A percentile compares a stretch with the other conserved stretches of the same genome.
These are phyloP conservation scores for Quercus berberidifolia DNA, from an alignment of 306 rosid species.

Conservation along the genomic window DNA sequence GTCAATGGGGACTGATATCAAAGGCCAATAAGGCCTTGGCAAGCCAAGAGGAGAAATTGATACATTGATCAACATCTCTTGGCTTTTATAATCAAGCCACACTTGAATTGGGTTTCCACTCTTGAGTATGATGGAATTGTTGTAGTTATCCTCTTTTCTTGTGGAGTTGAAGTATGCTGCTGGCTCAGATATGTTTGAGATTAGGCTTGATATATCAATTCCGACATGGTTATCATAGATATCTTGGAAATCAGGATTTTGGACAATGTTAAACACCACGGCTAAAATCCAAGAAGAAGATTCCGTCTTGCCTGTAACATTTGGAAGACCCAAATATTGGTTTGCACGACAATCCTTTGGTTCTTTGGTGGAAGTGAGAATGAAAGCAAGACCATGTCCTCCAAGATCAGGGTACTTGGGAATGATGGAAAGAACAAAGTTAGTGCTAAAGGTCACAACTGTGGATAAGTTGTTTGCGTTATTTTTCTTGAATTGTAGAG, in stretches of 20 bases:
- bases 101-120: conserved; percentile 27
- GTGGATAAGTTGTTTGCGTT: not conserved
- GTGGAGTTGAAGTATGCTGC: conserved; percentile 5
- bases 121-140: conserved; percentile 6
- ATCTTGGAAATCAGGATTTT: conserved; percentile 27
- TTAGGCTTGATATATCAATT: conserved; percentile 21
- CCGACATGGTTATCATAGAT: conserved; percentile 29
- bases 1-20: conserved; percentile 19
- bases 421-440: conserved; percentile 24
- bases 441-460: conserved; percentile 26
- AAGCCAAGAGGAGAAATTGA: conserved; percentile 26
- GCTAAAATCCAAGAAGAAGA: conserved; percentile 15
- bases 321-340: conserved; percentile 31
- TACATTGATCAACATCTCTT: conserved; percentile 14
- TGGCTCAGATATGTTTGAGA: conserved; percentile 22
- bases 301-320: not conserved
- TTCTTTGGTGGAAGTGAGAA: conserved; percentile 16
- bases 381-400: conserved; percentile 28
- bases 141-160: not conserved
- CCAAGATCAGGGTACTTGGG: conserved; percentile 29
- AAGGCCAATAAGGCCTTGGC: conserved; percentile 22
- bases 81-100: conserved; percentile 27
- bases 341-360: conserved; percentile 17
- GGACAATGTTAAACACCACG: conserved; percentile 18
- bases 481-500: conserved; percentile 13